A percentile compares a stretch with the other conserved stretches of the same genome.
phyloP scores from a whole-genome alignment of 495 filamentous ascomycete species.

The Xylaria telfairii region DNA sequence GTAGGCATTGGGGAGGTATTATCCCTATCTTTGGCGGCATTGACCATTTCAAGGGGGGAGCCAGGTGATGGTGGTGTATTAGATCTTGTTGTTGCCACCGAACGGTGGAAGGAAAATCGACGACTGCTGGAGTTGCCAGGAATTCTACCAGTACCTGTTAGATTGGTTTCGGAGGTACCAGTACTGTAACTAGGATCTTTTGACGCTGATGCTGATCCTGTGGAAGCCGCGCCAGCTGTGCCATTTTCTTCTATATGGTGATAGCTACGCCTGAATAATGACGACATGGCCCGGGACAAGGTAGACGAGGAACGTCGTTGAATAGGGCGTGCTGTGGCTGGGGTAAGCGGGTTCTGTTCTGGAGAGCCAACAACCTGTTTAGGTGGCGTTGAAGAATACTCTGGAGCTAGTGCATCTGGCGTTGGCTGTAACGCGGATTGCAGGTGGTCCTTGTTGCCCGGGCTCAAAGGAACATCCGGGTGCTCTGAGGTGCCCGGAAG shows the following conservation, averaged over 20 bases:
- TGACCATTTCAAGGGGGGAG: slow-evolving; percentile 47
- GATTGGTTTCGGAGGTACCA: slow-evolving; percentile 32
- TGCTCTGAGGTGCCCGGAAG: slow-evolving; percentile 32
- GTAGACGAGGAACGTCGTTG: slow-evolving; percentile 35
- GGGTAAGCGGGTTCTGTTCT: slow-evolving; percentile 27
- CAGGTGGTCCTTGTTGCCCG: slow-evolving; percentile 30
- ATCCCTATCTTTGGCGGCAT: slow-evolving; percentile 37
- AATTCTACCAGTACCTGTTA: slow-evolving; percentile 28
- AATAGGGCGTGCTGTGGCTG: slow-evolving; percentile 19
- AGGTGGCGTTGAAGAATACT: background rate
- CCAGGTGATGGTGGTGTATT: slow-evolving; percentile 60
- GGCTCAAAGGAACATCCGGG: slow-evolving; percentile 33
- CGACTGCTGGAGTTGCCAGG: slow-evolving; percentile 35
- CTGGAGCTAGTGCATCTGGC: too few species aligned
- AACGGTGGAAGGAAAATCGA: slow-evolving; percentile 55
- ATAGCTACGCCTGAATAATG: slow-evolving; percentile 37
- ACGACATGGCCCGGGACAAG: slow-evolving; percentile 35
- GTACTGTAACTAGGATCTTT: slow-evolving; percentile 31
- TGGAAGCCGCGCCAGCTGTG: background rate
- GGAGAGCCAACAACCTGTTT: background rate
- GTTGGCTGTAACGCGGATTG: slow-evolving; percentile 27
- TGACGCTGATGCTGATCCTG: slow-evolving; percentile 32
- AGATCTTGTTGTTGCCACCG: slow-evolving; percentile 55
- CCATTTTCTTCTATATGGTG: slow-evolving; percentile 32
- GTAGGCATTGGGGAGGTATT: slow-evolving; percentile 46